Percentiles rank a stretch among this genome's conserved stretches.
phyloP scores from a whole-genome alignment of 495 filamentous ascomycete genomes.

The Daldinia caldariorum region DNA sequence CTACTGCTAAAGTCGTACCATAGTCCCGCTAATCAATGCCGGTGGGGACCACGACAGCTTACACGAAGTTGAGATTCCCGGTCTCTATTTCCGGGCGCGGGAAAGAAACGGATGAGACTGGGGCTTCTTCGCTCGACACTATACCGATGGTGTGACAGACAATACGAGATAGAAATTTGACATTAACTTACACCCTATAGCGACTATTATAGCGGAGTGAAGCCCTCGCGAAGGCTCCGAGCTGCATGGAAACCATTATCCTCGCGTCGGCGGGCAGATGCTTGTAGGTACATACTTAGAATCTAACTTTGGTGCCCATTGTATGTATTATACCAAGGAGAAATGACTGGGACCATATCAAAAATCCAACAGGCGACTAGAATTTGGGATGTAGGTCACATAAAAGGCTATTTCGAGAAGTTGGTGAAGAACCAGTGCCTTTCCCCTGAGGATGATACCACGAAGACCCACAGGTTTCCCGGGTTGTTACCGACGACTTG shows the following conservation, averaged over 20 bases:
- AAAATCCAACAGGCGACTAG: constrained; percentile 58
- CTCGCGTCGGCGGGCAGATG: constrained; percentile 58
- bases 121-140: constrained; percentile 60
- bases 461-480: constrained; percentile 62
- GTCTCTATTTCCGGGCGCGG: constrained; percentile 65
- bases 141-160: constrained; percentile 49
- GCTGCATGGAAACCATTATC: constrained; percentile 60
- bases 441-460: constrained; percentile 39
- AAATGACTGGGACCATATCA: constrained; percentile 61
- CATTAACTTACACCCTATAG: constrained; percentile 49
- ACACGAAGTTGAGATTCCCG: constrained; percentile 39
- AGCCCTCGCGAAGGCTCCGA: constrained; percentile 54
- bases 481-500: constrained; percentile 66
- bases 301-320: constrained; percentile 60
- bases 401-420: constrained; percentile 60
- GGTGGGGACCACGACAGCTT: constrained; percentile 41
- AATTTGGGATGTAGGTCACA: constrained; percentile 58
- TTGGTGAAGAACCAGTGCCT: constrained; percentile 67
- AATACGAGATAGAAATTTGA: constrained; percentile 55
- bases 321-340: constrained; percentile 53
- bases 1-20: not conserved
- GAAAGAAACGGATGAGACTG: constrained; percentile 54
- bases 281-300: constrained; percentile 60
- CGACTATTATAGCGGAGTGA: constrained; percentile 49
- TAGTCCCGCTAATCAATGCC: constrained; percentile 43